Evolutionary conservation across 139 green algal genomes (phyloP), one percentile per base, ranked within the genome.

Genomic region (Tetratostichococcus sp.): DNA sequence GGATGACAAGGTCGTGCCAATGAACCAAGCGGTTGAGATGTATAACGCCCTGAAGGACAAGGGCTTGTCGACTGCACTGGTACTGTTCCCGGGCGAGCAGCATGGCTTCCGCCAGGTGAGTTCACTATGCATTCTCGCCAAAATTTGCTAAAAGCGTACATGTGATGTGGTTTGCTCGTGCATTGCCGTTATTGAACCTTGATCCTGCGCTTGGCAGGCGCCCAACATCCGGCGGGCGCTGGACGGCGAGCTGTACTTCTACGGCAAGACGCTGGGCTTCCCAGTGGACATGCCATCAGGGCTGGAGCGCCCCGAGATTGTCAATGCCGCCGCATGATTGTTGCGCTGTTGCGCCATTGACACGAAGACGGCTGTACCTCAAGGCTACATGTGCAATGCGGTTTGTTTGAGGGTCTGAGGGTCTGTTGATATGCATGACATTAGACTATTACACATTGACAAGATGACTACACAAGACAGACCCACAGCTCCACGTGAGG

Each of bases 211-310:
- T 2, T 5, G 14, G 19, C 77, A 88, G 78, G 79, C 86, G 1
- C 71, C 43, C 30, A 88, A 76, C 73, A 89, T 91, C 59, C 69
- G 77, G 25, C 79, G 73, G 0, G 82, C 90, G 0, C 78, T 95
- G 33, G 91, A 96, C 30, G 86, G 85, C 4, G 87, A 96, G 82
- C 70, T 95, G 5, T 90, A 79, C 81, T 96, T 96, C 73, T 96
- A 91, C 43, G 84, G 82, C 4, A 73, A 77, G n/a, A 84, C 83
- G 25, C 78, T 93, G 43, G 85, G 85, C 30, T 93, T 94, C 76
- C 62, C 66, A 1, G 75, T 87, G 11, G 30, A 30, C 30, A 84
- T 87, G 80, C 80, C 82, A 0, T 28, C 70, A 8, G 88, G 87
- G 42, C 71, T 93, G 39, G 73, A 83, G n/a, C 68, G 71, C 0